These are phyloP conservation scores for Mucor plumbeus DNA, from an alignment of 371 early-diverging fungal species.

Conservation along the genomic window DNA sequence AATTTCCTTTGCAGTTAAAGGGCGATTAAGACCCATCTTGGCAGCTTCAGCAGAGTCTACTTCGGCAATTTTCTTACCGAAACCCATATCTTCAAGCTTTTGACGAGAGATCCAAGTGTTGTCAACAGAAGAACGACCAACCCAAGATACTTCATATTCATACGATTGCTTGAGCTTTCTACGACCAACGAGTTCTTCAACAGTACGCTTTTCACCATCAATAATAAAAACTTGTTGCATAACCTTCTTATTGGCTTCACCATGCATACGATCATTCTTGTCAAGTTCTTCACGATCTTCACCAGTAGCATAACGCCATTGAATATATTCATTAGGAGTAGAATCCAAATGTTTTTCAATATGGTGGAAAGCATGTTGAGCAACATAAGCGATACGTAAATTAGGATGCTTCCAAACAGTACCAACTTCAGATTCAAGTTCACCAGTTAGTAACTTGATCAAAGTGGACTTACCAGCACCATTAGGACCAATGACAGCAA, in stretches of 20 bases:
- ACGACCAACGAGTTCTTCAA: slow-evolving; percentile 66
- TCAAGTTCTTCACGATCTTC: slow-evolving; percentile 71
- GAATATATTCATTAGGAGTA: slow-evolving; percentile 74
- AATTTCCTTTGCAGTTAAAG: slow-evolving; percentile 67
- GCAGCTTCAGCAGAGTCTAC: slow-evolving; percentile 73
- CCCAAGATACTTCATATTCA: slow-evolving; percentile 71
- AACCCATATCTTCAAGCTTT: slow-evolving; percentile 71
- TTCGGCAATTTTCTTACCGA: slow-evolving; percentile 68
- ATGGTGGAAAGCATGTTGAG: slow-evolving; percentile 84
- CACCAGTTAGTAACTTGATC: slow-evolving; percentile 84
- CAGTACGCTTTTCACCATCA: slow-evolving; percentile 67
- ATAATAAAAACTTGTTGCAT: slow-evolving; percentile 67
- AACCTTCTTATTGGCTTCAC: slow-evolving; percentile 66
- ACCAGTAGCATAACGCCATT: slow-evolving; percentile 74
- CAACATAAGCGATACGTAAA: slow-evolving; percentile 77
- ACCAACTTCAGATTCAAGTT: slow-evolving; percentile 45
- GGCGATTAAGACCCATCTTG: slow-evolving; percentile 65
- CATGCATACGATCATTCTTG: slow-evolving; percentile 67
- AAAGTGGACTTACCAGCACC: slow-evolving; percentile 81
- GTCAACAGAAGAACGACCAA: slow-evolving; percentile 61
- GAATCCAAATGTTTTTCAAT: slow-evolving; percentile 70
- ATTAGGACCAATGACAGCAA: slow-evolving; percentile 76
- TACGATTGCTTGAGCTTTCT: slow-evolving; percentile 73
- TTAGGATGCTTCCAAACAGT: slow-evolving; percentile 62
- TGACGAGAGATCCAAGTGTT: slow-evolving; percentile 78